These are phyloP conservation scores for Cicer arietinum DNA, from an alignment of 306 rosid genomes.

Conservation along the genomic window DNA sequence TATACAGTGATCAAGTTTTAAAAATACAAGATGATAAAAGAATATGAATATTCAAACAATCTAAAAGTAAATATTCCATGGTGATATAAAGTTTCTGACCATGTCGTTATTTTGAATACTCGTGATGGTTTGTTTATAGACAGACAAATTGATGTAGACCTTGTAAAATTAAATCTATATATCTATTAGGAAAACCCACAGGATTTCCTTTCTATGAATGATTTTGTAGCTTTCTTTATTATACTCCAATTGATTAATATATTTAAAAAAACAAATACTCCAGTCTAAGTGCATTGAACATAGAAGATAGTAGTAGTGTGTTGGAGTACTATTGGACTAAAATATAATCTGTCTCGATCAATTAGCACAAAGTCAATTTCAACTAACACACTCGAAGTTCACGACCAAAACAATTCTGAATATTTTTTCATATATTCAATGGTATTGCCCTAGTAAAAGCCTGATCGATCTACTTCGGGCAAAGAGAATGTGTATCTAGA, in stretches of 20 bases:
- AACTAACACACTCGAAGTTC: constrained; percentile 12
- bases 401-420: not conserved
- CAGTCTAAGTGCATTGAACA: constrained; percentile 5
- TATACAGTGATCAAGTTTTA: no score
- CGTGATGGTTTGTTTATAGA: not conserved
- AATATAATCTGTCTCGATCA: constrained; percentile 2
- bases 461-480: no score
- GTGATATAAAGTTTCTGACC: not conserved
- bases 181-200: not conserved
- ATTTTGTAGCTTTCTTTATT: constrained; percentile 20
- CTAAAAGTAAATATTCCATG: not conserved
- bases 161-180: not conserved
- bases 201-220: not conserved
- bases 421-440: no score
- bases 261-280: not conserved
- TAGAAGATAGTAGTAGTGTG: not conserved
- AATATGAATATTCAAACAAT: not conserved
- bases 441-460: no score
- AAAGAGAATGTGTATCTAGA: no score
- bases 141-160: not conserved
- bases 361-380: not conserved
- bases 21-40: no score
- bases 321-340: not conserved
- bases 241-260: not conserved
- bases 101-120: not conserved